A percentile compares a stretch with the other conserved stretches of the same genome.
These are phyloP conservation scores for Trichoderma arundinaceum DNA, from an alignment of 2,329 filamentous ascomycete species.

Conservation along the genomic window DNA sequence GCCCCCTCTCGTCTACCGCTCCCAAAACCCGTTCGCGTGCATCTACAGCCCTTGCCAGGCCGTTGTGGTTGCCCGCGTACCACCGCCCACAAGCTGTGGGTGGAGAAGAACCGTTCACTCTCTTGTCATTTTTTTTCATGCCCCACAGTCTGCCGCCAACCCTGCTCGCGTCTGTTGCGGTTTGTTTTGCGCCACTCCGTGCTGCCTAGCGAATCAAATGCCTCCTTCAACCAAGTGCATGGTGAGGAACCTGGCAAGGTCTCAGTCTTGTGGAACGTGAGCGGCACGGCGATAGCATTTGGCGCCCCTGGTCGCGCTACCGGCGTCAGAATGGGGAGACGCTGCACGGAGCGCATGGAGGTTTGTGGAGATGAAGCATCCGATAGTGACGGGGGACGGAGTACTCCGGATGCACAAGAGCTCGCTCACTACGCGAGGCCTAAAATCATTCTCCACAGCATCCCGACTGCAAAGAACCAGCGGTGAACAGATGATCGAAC, in stretches of 20 bases:
- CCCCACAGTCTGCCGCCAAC: slow-evolving; percentile 28
- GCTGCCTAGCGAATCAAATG: slow-evolving; percentile 15
- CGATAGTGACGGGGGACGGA: slow-evolving; percentile 30
- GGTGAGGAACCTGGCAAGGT: slow-evolving; percentile 12
- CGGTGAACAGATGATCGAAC: slow-evolving; percentile 31
- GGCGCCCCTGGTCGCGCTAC: slow-evolving; percentile 31
- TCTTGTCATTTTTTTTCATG: slow-evolving; percentile 5
- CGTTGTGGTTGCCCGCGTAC: slow-evolving; percentile 15
- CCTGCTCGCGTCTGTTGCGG: slow-evolving; percentile 28
- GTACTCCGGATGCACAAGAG: slow-evolving; percentile 29
- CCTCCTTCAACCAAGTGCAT: slow-evolving; percentile 4
- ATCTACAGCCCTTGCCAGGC: slow-evolving; percentile 1
- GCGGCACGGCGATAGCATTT: slow-evolving; percentile 30
- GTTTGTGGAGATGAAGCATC: slow-evolving; percentile 27
- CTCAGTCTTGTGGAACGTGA: slow-evolving; percentile 31
- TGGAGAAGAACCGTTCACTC: slow-evolving; percentile 21
- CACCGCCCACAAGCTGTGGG: slow-evolving; percentile 17
- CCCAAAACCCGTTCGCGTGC: not conserved
- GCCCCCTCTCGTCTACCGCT: not conserved
- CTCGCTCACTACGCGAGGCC: slow-evolving; percentile 26
- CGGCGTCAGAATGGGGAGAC: slow-evolving; percentile 31
- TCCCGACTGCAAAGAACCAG: slow-evolving; percentile 30
- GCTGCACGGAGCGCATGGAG: slow-evolving; percentile 30
- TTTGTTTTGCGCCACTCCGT: slow-evolving; percentile 29
- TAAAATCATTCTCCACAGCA: slow-evolving; percentile 29